phyloP scores from a whole-genome alignment of 495 filamentous ascomycete genomes.

The Pseudoneurospora amorphoporcata region DNA sequence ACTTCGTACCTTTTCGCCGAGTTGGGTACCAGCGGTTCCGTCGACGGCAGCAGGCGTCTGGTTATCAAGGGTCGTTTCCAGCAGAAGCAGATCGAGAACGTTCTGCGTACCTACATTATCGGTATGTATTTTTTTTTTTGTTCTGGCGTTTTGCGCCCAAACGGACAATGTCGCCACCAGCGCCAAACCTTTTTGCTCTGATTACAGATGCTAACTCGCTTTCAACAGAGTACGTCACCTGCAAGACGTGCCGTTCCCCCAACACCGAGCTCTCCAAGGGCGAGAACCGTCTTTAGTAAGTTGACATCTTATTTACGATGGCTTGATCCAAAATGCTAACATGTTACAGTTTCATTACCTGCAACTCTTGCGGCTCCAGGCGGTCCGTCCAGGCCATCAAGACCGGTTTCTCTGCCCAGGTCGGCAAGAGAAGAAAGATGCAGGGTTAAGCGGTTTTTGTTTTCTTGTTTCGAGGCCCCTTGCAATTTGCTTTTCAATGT shows the following conservation, averaged over 20 bases:
- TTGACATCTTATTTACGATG: slow-evolving; percentile 46
- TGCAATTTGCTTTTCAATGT: slow-evolving; percentile 5
- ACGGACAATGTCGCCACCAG: background rate
- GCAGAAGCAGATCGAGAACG: slow-evolving; percentile 95
- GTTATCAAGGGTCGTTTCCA: slow-evolving; percentile 99
- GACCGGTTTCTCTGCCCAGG: slow-evolving; percentile 97
- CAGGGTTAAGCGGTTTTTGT: slow-evolving; percentile 20
- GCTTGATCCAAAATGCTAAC: slow-evolving; percentile 33
- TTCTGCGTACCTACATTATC: slow-evolving; percentile 73
- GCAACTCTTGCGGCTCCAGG: slow-evolving; percentile 71
- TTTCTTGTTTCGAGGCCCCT: background rate
- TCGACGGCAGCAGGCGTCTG: slow-evolving; percentile 83
- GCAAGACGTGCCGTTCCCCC: slow-evolving; percentile 90
- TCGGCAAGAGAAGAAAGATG: slow-evolving; percentile 82
- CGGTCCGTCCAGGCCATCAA: slow-evolving; percentile 95
- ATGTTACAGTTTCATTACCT: slow-evolving; percentile 31
- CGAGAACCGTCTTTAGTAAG: slow-evolving; percentile 71
- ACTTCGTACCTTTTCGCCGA: slow-evolving; percentile 96
- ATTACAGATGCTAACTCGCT: slow-evolving; percentile 3
- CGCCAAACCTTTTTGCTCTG: background rate
- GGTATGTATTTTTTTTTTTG: slow-evolving; percentile 42
- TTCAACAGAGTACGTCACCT: slow-evolving; percentile 85
- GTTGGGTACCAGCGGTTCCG: slow-evolving; percentile 88
- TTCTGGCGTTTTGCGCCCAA: background rate
- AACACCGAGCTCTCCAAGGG: slow-evolving; percentile 97